Base-by-base conservation (phyloP, 2,329 filamentous ascomycete species). In the Parastagonospora nodorum region DNA sequence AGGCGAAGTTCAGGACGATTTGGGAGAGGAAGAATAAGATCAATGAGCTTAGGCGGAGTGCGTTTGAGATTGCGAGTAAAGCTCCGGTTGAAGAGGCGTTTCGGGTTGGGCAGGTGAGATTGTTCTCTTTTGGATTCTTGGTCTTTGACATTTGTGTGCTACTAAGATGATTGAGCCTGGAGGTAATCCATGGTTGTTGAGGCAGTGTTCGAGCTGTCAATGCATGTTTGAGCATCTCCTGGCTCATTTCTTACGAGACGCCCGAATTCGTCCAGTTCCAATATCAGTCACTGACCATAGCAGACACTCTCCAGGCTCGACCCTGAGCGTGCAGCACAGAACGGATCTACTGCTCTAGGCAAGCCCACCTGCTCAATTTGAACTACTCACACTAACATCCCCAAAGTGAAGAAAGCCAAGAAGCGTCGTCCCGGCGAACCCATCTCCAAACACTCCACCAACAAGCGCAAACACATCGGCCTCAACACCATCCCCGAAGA, bases 1-100 rank as follows among this genome's bases (percentile, higher is more conserved):
- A 61, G 35, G 42, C 44, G 1, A 72, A 72, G 53, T 64, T 57
- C 35, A 50, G 66, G 44, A 57, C 54, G 3, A 64, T 70, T 19
- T 38, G 51, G 12, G 45, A 49, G 6, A 55, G 61, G 10, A 53
- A 51, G 51, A 53, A 59, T 12, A 53, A 51, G 31, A 61, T 69
- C 44, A 71, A 69, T 40, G 60, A 60, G 16, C 48, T 59, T 8
- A 60, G 68, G 19, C 38, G 45, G n/a, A 53, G 44, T 11, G 61
- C 63, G 11, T 63, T 63, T 35, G 55, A 60, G 8, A 58, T 56
- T 45, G 43, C 53, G 3, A 32, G 53, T 2, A 48, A 57, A 51
- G 48, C 51, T 4, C 48, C 53, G 29, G 40, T 45, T n/a, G 42
- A 28, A 12, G 28, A 40, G 3, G 49, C 42, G 12, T 56, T 63